Conservation (phyloP, 2,329 filamentous ascomycete genomes). For the Cucurbitaria berberidis region DNA sequence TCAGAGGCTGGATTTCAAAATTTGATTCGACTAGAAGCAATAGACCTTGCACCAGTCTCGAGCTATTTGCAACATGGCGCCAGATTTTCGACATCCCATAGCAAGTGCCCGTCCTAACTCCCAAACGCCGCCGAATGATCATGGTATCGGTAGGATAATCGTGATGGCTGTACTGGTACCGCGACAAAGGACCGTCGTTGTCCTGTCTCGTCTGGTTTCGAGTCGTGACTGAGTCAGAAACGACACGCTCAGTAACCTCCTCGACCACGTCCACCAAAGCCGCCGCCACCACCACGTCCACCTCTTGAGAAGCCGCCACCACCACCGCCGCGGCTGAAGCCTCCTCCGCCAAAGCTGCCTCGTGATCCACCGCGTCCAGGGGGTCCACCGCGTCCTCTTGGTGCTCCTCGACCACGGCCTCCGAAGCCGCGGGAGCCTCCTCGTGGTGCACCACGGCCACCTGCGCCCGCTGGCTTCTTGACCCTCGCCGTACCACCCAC, state of each 20-base stretch:
- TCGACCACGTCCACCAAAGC: conserved; percentile 30
- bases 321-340: conserved; percentile 36
- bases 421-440: conserved; percentile 36
- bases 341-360: conserved; percentile 44
- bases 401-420: conserved; percentile 56
- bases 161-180: conserved; percentile 26
- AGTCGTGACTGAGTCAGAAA: conserved; percentile 9
- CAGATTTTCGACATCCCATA: conserved; percentile 33
- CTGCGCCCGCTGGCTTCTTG: conserved; percentile 70
- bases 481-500: conserved; percentile 70
- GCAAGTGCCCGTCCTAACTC: conserved; percentile 31
- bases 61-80: conserved; percentile 23
- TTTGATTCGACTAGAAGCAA: not conserved
- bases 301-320: conserved; percentile 43
- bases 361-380: conserved; percentile 59
- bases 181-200: conserved; percentile 20
- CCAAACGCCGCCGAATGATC: conserved; percentile 44
- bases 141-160: conserved; percentile 41
- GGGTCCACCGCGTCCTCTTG: conserved; percentile 55
- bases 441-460: conserved; percentile 59
- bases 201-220: conserved; percentile 8
- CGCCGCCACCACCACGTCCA: conserved; percentile 29
- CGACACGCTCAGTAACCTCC: conserved; percentile 38
- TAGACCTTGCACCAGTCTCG: conserved; percentile 6
- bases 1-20: not conserved